A percentile compares a stretch with the other conserved stretches of the same genome.
Evolutionary conservation across 2,329 filamentous ascomycete genomes (phyloP).

Genomic region (Aspergillus sp.): DNA sequence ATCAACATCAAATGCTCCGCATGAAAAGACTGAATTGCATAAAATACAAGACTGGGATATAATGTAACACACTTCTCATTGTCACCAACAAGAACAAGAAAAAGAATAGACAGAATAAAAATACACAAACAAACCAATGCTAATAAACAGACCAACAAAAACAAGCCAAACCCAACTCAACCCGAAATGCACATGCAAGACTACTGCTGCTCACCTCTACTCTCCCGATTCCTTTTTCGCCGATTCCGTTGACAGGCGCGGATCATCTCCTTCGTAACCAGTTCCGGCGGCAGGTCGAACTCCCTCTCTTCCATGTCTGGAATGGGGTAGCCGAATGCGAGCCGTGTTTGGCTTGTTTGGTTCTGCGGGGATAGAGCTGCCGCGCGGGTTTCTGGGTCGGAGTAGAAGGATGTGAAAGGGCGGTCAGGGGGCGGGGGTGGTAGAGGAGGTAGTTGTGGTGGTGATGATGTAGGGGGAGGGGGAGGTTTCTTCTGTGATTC

Average conservation of each 20-base stretch:
- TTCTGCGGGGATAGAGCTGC: slow-evolving; percentile 63
- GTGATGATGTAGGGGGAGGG: neutral
- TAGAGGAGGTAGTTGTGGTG: slow-evolving; percentile 12
- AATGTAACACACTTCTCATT: too few relatives aligned
- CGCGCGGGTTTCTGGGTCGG: slow-evolving; percentile 73
- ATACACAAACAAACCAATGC: too few relatives aligned
- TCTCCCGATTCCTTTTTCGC: slow-evolving; percentile 29
- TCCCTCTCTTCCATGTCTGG: slow-evolving; percentile 68
- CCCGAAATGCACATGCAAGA: too few relatives aligned
- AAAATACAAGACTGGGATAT: too few relatives aligned
- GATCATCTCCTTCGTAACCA: slow-evolving; percentile 41
- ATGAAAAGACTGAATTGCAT: too few relatives aligned
- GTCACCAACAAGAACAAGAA: too few relatives aligned
- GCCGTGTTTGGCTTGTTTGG: slow-evolving; percentile 63
- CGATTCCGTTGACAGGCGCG: slow-evolving; percentile 35
- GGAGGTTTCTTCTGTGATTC: slow-evolving; percentile 3
- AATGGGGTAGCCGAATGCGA: slow-evolving; percentile 77
- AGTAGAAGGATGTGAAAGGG: slow-evolving; percentile 83
- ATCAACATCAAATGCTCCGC: too few relatives aligned
- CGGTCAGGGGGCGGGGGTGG: slow-evolving; percentile 36
- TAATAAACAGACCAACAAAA: too few relatives aligned
- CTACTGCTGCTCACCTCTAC: slow-evolving; percentile 1
- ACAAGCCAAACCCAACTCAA: too few relatives aligned
- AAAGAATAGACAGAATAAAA: too few relatives aligned
- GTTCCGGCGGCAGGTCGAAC: slow-evolving; percentile 68